phyloP scores from a whole-genome alignment of 257 asterid species.

The Solanum dulcamara region DNA sequence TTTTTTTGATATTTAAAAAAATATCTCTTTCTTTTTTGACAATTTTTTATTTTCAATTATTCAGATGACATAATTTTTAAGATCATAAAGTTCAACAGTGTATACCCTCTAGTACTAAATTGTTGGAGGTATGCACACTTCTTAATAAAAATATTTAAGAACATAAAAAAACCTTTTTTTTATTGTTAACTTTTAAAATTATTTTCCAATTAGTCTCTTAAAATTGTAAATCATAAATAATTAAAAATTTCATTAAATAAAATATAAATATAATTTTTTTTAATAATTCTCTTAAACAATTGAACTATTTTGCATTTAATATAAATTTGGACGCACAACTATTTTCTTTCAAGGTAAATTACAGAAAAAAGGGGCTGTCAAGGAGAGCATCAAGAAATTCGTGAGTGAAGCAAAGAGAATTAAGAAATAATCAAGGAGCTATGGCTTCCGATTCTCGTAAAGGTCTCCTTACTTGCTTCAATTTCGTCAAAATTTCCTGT shows the following conservation, averaged over 20 bases:
- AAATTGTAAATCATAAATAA: too few species aligned
- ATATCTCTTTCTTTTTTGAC: too few species aligned
- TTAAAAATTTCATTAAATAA: rapidly evolving
- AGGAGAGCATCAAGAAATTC: too few species aligned
- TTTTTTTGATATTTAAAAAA: background rate
- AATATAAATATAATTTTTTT: too few species aligned
- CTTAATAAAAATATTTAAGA: too few species aligned
- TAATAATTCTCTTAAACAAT: too few species aligned
- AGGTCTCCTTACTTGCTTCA: constrained; percentile 21
- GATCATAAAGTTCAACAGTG: background rate
- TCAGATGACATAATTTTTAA: background rate
- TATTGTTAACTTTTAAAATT: rapidly evolving
- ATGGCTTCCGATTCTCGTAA: constrained; percentile 60
- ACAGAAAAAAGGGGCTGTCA: background rate
- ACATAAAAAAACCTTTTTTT: background rate
- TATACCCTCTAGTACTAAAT: background rate
- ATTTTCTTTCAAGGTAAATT: too few species aligned
- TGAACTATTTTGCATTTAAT: too few species aligned
- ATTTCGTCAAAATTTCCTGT: background rate
- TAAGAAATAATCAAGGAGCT: background rate
- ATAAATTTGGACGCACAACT: background rate
- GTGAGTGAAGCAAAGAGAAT: background rate
- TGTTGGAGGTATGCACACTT: background rate
- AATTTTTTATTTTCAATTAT: too few species aligned
- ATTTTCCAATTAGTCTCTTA: background rate